Evolutionary conservation across 257 asterid species (phyloP).

Genomic region (Solanum medicagineum): DNA sequence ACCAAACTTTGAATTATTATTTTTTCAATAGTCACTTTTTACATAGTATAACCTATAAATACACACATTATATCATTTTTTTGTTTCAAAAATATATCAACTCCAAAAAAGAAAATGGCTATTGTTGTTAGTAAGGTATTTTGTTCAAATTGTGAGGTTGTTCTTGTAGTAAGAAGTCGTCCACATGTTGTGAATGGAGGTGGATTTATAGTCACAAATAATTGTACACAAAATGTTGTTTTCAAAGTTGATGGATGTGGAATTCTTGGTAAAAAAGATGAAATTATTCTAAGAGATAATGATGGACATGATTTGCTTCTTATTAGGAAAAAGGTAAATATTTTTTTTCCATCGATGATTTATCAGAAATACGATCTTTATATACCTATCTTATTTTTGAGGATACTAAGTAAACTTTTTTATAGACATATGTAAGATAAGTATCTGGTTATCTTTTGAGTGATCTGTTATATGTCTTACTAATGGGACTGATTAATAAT

Average conservation of each 20-base stretch:
- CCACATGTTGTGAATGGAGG: conserved; percentile 82
- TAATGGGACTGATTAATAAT: too few relatives aligned
- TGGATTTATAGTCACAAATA: conserved; percentile 64
- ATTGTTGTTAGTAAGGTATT: conserved; percentile 60
- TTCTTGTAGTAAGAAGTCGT: conserved; percentile 52
- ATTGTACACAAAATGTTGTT: conserved; percentile 25
- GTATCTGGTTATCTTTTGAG: too few relatives aligned
- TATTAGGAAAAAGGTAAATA: conserved; percentile 52
- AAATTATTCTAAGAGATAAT: conserved; percentile 44
- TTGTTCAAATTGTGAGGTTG: conserved; percentile 49
- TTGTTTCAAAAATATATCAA: conserved; percentile 10
- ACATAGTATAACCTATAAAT: neutral
- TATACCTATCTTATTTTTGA: neutral
- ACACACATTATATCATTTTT: neutral
- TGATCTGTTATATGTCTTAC: too few relatives aligned
- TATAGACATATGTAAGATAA: neutral
- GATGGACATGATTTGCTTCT: conserved; percentile 51
- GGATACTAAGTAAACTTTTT: neutral
- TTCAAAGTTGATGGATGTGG: conserved; percentile 84
- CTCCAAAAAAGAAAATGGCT: conserved; percentile 9
- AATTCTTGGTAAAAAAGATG: conserved; percentile 49
- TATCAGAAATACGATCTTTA: too few relatives aligned
- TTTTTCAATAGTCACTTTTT: neutral
- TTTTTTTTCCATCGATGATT: neutral
- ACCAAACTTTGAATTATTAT: conserved; percentile 30